Percentiles rank a stretch among this genome's conserved stretches.
phyloP scores from a whole-genome alignment of 2,329 filamentous ascomycete genomes.

The Hymenoscyphus albidus region DNA sequence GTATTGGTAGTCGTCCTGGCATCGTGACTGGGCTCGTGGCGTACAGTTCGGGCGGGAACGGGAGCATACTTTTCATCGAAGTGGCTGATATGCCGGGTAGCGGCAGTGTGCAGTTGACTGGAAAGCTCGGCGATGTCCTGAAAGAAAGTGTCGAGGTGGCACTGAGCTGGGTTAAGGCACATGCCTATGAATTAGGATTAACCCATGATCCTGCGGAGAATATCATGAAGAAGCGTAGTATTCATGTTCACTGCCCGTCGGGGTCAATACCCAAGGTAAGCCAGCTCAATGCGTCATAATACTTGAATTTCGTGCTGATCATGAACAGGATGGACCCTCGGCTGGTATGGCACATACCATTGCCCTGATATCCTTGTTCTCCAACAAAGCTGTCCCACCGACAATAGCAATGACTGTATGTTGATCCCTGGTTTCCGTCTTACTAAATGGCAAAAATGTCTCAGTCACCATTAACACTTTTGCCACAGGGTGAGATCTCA shows the following conservation, averaged over 20 bases:
- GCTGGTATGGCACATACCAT: constrained; percentile 94
- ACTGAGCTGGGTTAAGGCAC: constrained; percentile 93
- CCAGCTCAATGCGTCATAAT: neutral
- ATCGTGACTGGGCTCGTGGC: constrained; percentile 95
- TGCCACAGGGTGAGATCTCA: constrained; percentile 56
- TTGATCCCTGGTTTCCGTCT: constrained; percentile 16
- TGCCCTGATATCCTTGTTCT: constrained; percentile 86
- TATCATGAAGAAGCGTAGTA: constrained; percentile 90
- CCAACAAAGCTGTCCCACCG: constrained; percentile 78
- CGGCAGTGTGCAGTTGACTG: constrained; percentile 89
- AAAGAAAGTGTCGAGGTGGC: constrained; percentile 98
- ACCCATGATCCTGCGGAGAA: constrained; percentile 78
- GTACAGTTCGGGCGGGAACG: constrained; percentile 87
- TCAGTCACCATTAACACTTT: constrained; percentile 15
- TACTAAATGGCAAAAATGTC: neutral
- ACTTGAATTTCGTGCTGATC: constrained; percentile 19
- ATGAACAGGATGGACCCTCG: constrained; percentile 68
- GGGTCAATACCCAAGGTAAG: constrained; percentile 93
- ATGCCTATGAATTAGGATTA: constrained; percentile 86
- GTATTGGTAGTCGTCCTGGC: constrained; percentile 62
- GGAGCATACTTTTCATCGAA: constrained; percentile 96
- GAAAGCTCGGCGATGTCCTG: constrained; percentile 91
- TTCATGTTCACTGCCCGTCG: constrained; percentile 94
- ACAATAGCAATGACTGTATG: constrained; percentile 90
- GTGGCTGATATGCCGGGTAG: constrained; percentile 95